Base-by-base conservation (phyloP, 2,329 filamentous ascomycete species). In the Scedosporium apiospermum region DNA sequence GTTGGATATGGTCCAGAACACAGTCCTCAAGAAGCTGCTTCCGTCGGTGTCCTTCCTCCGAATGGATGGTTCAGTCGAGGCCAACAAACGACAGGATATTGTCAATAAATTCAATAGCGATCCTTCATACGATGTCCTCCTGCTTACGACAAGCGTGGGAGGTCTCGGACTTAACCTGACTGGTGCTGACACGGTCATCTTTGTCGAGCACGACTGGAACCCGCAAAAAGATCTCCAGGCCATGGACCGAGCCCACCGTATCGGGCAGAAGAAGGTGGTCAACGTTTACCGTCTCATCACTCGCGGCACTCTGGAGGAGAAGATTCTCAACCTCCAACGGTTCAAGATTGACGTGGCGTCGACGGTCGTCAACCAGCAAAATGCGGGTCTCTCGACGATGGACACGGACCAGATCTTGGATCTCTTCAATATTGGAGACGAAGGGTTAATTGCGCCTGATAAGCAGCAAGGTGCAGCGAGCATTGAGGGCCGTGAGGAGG, bases 171-270 rank as follows among this genome's bases (percentile, higher is more conserved):
- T 99, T 63, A 99, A 99, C 74, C 78, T 99, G 66, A 99, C 95
- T 0, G 95, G 95, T 67, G 95, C 95, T 3, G 95, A 99, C 75
- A 99, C 95, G 0, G 95, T 99, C 74, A 99, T 99, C 69, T 99
- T 99, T 70, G 96, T 99, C 34, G 95, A 99, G 76, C 96, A 99
- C 75, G 95, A 99, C 75, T 99, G 95, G 95, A 99, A 99, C 73
- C 95, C 95, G 38, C 95, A 99, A 73, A 96, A 96, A 75, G 95
- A 99, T 75, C 85, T 99, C 68, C 95, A 99, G 72, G 95, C 95
- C 67, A 99, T 99, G 95, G 95, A 99, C 72, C 91, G 95, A 64
- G 95, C 95, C 7, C 95, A 99, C 80, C 88, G 95, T 68, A 98
- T 99, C 69, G 95, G 95, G 1, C 95, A 99, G 79, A 99, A 99